Evolutionary conservation across 1,284 basidiomycete genomes (phyloP).

Genomic region (Pulchroboletus neoregius): DNA sequence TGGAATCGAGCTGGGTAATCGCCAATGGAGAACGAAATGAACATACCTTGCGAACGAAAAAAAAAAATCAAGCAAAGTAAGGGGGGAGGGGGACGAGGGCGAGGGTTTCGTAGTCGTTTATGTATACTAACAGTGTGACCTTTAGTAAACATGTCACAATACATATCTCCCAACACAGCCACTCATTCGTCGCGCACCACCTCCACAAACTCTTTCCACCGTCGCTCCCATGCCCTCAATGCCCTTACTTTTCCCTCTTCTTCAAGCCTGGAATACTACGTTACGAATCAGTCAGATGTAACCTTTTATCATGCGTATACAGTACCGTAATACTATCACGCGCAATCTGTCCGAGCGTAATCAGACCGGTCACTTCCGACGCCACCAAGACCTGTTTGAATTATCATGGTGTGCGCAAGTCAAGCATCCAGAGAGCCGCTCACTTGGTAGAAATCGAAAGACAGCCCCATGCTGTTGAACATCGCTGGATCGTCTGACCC

Average conservation of each 20-base stretch:
- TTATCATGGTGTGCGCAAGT: background rate
- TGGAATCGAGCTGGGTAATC: constrained; percentile 35
- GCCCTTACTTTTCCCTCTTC: constrained; percentile 45
- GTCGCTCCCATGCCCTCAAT: constrained; percentile 44
- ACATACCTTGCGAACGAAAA: constrained; percentile 28
- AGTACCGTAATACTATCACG: constrained; percentile 59
- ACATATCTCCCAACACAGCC: constrained; percentile 21
- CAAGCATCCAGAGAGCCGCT: background rate
- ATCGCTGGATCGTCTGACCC: constrained; percentile 68
- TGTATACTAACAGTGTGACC: constrained; percentile 1
- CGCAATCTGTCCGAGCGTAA: constrained; percentile 54
- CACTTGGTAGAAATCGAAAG: constrained; percentile 37
- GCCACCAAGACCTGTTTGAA: constrained; percentile 53
- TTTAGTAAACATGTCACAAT: constrained; percentile 27
- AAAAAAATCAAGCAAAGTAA: background rate
- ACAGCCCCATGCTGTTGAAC: constrained; percentile 69
- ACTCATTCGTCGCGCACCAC: too few relatives aligned
- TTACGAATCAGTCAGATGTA: constrained; percentile 1
- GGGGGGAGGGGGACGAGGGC: background rate
- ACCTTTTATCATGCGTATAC: background rate
- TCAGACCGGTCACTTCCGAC: constrained; percentile 60
- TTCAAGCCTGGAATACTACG: constrained; percentile 51
- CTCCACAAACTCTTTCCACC: constrained; percentile 51
- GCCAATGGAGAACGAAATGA: constrained; percentile 20
- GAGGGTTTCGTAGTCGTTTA: constrained; percentile 11